phyloP scores from a whole-genome alignment of 2,329 filamentous ascomycete species.

The Apiospora arundinis region DNA sequence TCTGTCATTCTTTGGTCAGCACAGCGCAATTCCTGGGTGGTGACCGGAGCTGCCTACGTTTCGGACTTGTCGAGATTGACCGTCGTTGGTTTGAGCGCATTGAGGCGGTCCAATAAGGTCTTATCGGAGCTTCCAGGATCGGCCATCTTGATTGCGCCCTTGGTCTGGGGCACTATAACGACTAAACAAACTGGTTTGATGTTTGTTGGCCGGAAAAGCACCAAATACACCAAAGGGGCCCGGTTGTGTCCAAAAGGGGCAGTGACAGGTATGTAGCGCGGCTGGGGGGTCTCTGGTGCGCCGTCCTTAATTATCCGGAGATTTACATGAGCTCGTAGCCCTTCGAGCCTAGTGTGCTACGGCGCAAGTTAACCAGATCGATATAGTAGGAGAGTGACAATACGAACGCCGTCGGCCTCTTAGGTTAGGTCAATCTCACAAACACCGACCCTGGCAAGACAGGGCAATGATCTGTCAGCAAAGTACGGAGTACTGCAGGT shows the following conservation, averaged over 20 bases:
- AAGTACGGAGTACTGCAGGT: background rate
- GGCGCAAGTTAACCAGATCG: background rate
- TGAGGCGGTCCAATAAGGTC: constrained; percentile 59
- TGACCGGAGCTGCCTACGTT: constrained; percentile 46
- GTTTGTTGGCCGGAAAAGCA: background rate
- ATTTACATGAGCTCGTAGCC: background rate
- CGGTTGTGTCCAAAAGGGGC: constrained; percentile 4
- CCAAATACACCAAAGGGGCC: background rate
- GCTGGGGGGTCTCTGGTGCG: background rate
- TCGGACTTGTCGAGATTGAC: constrained; percentile 43
- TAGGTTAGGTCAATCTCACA: constrained; percentile 7
- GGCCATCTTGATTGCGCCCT: constrained; percentile 29
- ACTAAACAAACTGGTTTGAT: background rate
- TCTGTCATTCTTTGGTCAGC: constrained; percentile 28
- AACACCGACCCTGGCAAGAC: background rate
- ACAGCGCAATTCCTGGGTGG: background rate
- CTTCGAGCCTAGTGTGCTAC: background rate
- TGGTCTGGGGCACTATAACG: background rate
- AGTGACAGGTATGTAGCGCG: background rate
- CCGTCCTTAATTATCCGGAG: constrained; percentile 4
- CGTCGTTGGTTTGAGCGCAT: constrained; percentile 54
- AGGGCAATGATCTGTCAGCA: background rate
- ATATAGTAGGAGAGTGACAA: background rate
- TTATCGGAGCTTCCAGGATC: constrained; percentile 44
- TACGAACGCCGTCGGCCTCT: background rate